Percentiles rank a stretch among this genome's conserved stretches.
Conservation (phyloP, 2,329 filamentous ascomycete genomes). For the Ophiostoma ips region DNA sequence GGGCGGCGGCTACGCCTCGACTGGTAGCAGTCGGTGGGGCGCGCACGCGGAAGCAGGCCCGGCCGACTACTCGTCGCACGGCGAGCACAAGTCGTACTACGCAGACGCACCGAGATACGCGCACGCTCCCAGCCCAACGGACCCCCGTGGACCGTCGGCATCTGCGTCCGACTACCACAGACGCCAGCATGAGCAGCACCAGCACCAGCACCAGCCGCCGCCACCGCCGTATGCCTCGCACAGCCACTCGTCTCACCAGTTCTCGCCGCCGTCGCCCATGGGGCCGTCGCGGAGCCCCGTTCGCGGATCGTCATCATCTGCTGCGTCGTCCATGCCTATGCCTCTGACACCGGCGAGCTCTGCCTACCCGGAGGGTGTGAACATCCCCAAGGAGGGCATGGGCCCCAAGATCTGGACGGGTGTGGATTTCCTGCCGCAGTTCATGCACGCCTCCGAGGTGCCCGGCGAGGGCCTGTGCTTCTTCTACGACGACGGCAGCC, state of each 20-base stretch:
- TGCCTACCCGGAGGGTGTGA: slow-evolving; percentile 27
- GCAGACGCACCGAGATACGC: background rate
- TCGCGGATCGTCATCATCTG: background rate
- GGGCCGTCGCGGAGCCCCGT: background rate
- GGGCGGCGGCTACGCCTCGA: slow-evolving; percentile 5
- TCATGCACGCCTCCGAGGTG: slow-evolving; percentile 50
- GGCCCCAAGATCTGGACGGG: slow-evolving; percentile 59
- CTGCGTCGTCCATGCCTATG: background rate
- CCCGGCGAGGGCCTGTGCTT: slow-evolving; percentile 71
- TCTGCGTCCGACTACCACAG: slow-evolving; percentile 2
- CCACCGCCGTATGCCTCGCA: background rate
- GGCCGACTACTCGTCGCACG: background rate
- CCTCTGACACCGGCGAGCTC: background rate
- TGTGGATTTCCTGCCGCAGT: slow-evolving; percentile 51
- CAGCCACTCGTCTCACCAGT: background rate
- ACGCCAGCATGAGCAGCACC: background rate
- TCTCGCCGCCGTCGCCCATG: background rate
- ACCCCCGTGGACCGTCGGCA: background rate
- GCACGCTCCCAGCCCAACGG: background rate
- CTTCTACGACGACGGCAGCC: slow-evolving; percentile 72
- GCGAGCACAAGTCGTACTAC: slow-evolving; percentile 1
- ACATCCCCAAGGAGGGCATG: slow-evolving; percentile 42
- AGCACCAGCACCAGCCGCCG: background rate
- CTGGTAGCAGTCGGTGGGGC: background rate
- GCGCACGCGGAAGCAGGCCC: slow-evolving; percentile 1